Evolutionary conservation across 1,139 yeast genomes (phyloP), one percentile per base, ranked within the genome.

Genomic region (Hansenula sp.): DNA sequence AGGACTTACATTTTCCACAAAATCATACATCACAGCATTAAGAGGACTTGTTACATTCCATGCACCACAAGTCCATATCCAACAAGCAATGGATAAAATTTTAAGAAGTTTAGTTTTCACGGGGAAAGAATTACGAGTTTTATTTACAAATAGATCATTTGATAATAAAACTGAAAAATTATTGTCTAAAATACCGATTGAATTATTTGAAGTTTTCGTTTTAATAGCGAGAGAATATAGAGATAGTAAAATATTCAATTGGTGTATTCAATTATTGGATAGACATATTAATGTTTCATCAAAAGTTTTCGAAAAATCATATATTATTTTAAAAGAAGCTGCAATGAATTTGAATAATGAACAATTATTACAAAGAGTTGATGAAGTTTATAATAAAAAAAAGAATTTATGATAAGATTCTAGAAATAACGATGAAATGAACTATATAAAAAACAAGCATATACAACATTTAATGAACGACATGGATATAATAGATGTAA

Each of bases 51-150:
- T 42, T 22, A 26, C 27, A 19, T 24, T 40, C 5, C 13, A 26
- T 4, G 30, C 48, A 6, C 36, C 41, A 3, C 36, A 38, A 13
- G 3, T 13, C 3, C 38, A 36, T 11, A 28, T 49, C n/a, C 26
- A 30, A n/a, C 33, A 29, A 17, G 50, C 52, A 2, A 34, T 48
- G 2, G 40, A 40, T 29, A 50, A 48, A 27, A 22, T 36, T 18
- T 36, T 30, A 11, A 22, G n/a, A 34, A 35, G 25, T 12, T 26
- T 17, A 13, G 16, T 30, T 14, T 12, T 6, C 8, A 14, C 11
- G 9, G 30, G 20, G 19, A 34, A 21, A 3, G 9, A 30, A 14
- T 6, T 26, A 4, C 10, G n/a, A n/a, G 29, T 36, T 18, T 32
- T 31, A 3, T 25, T 21, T 8, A 18, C 16, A 24, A 30, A 36